These are phyloP conservation scores for Euphrasia arctica DNA, from an alignment of 305 asterid species.

Conservation along the genomic window DNA sequence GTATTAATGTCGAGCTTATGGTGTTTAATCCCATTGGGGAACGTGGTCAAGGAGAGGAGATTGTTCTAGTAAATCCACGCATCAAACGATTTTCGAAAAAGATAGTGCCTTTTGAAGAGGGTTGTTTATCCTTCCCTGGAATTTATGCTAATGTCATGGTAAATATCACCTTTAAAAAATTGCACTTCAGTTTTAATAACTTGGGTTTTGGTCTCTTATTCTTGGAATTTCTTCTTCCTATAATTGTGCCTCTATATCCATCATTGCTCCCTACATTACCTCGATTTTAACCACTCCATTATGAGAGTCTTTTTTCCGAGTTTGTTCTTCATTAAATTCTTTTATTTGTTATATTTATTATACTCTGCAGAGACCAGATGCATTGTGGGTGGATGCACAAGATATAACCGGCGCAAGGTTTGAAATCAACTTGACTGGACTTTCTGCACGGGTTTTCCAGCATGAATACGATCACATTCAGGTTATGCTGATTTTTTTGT, in stretches of 20 bases:
- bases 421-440: conserved; percentile 62
- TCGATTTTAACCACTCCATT: conserved; percentile 6
- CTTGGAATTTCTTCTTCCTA: neutral
- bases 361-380: conserved; percentile 78
- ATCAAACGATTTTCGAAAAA: conserved; percentile 60
- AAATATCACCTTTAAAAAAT: neutral
- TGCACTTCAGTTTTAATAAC: neutral
- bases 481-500: conserved; percentile 37
- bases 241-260: neutral
- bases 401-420: conserved; percentile 71
- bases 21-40: conserved; percentile 87
- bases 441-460: conserved; percentile 88
- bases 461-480: conserved; percentile 91
- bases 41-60: conserved; percentile 88
- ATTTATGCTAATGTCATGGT: conserved; percentile 73
- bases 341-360: neutral
- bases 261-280: neutral
- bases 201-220: neutral
- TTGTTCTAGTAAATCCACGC: conserved; percentile 84
- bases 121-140: conserved; percentile 88
- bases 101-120: conserved; percentile 67
- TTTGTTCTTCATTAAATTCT: conserved; percentile 9
- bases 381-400: conserved; percentile 76
- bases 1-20: conserved; percentile 84
- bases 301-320: neutral